Percentiles rank a stretch among this genome's conserved stretches.
phyloP scores from a whole-genome alignment of 1,139 yeast genomes.

The Suhomyces atakaporum region DNA sequence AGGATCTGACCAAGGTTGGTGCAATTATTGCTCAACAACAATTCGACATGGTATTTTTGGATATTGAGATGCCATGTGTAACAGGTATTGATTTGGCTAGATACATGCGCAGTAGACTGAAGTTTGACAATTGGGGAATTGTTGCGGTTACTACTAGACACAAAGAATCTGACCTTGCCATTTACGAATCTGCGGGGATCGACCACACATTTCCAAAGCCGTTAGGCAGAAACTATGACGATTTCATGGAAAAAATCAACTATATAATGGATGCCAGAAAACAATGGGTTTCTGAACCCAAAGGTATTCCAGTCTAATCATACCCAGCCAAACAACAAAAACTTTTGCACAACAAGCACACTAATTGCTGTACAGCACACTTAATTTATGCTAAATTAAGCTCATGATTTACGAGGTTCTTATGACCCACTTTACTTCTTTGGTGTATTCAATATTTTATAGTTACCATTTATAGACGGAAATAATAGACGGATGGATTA shows the following conservation, averaged over 20 bases:
- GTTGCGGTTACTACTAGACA: slow-evolving; percentile 48
- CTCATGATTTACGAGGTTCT: neutral
- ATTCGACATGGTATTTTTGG: slow-evolving; percentile 43
- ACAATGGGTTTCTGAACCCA: no score
- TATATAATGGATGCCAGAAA: slow-evolving; percentile 18
- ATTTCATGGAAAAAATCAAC: slow-evolving; percentile 21
- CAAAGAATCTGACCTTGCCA: slow-evolving; percentile 28
- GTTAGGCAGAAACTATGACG: slow-evolving; percentile 27
- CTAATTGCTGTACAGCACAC: no score
- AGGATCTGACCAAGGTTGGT: slow-evolving; percentile 36
- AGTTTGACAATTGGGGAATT: slow-evolving; percentile 28
- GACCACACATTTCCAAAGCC: slow-evolving; percentile 49
- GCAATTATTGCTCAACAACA: slow-evolving; percentile 20
- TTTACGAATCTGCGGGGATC: slow-evolving; percentile 38
- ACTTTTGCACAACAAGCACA: no score
- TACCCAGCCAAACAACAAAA: no score
- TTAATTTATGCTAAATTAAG: no score
- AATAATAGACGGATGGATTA: neutral
- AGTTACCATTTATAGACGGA: neutral
- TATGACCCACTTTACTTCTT: neutral
- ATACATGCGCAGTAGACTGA: slow-evolving; percentile 23
- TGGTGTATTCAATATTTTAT: neutral
- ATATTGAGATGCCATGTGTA: slow-evolving; percentile 51
- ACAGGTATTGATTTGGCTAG: slow-evolving; percentile 44
- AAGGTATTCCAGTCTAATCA: no score